These are phyloP conservation scores for Astragalus glycyphyllos DNA, from an alignment of 306 rosid species.

Conservation along the genomic window DNA sequence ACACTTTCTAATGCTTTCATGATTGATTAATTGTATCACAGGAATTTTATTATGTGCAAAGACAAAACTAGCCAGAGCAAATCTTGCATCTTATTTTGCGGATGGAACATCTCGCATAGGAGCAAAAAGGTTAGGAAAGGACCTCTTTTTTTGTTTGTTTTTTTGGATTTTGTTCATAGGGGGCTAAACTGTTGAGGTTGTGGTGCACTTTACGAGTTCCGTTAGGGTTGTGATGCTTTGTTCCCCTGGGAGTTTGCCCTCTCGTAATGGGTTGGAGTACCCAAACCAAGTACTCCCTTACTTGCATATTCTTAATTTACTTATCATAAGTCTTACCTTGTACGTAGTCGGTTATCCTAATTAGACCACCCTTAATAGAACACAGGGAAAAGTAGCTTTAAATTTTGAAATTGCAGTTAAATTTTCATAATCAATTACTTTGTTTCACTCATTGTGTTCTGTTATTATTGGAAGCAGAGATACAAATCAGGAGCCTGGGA, in stretches of 20 bases:
- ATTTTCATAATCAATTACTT: constrained; percentile 17
- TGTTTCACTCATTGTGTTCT: constrained; percentile 24
- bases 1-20: constrained; percentile 30
- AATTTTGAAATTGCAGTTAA: constrained; percentile 18
- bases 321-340: background rate
- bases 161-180: no score
- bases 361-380: constrained; percentile 6
- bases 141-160: no score
- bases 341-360: constrained; percentile 12
- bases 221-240: no score
- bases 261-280: no score
- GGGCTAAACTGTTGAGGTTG: no score
- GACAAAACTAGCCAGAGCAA: constrained; percentile 73
- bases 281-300: no score
- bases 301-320: background rate
- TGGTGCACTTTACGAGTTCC: no score
- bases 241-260: no score
- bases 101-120: constrained; percentile 72
- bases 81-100: constrained; percentile 85
- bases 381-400: background rate
- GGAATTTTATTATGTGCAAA: constrained; percentile 93
- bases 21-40: constrained; percentile 44
- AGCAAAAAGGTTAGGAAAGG: constrained; percentile 63
- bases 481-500: constrained; percentile 60
- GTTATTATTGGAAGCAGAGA: constrained; percentile 50